These are phyloP conservation scores for Erysimum cheiri DNA, from an alignment of 441 rosid genomes.

Conservation along the genomic window DNA sequence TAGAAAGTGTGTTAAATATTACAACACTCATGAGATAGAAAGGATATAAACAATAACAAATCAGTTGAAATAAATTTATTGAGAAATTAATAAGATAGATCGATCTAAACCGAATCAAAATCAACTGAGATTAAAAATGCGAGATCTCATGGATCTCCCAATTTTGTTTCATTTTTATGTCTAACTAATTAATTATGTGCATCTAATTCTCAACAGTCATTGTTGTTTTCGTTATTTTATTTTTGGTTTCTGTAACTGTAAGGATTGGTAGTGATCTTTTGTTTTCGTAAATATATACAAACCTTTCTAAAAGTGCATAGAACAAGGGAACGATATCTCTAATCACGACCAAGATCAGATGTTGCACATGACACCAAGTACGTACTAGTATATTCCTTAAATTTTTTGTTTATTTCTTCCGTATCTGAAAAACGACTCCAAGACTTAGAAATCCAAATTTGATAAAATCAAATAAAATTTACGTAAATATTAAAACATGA, in stretches of 20 bases:
- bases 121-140: no score
- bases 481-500: neutral
- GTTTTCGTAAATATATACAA: neutral
- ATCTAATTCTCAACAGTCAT: neutral
- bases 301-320: neutral
- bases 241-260: neutral
- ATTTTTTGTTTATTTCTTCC: neutral
- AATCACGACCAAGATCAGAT: neutral
- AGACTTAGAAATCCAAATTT: neutral
- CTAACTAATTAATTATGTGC: neutral
- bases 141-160: no score
- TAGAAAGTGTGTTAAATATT: neutral
- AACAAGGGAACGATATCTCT: constrained; percentile 1
- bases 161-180: neutral
- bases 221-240: neutral
- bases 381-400: neutral
- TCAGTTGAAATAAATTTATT: no score
- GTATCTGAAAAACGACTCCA: neutral
- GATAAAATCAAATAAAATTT: neutral
- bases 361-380: constrained; percentile 29
- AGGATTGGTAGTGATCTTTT: neutral
- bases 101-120: no score
- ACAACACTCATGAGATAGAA: no score
- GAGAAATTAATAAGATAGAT: no score
- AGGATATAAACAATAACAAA: no score